A percentile compares a stretch with the other conserved stretches of the same genome.
These are phyloP conservation scores for Saccharomyces hybrid DNA, from an alignment of 1,139 yeast species.

Conservation along the genomic window DNA sequence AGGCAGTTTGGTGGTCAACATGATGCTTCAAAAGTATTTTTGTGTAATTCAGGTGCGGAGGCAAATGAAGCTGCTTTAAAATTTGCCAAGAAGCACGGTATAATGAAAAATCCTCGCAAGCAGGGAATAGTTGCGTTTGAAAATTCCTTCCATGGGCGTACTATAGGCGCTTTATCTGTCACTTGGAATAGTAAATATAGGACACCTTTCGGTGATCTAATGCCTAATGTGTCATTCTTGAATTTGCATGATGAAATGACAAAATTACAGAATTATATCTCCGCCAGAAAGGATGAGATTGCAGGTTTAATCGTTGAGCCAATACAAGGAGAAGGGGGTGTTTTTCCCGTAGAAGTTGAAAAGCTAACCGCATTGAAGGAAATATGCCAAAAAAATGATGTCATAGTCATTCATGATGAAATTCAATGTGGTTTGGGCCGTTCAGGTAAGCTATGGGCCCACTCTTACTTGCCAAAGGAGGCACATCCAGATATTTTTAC, in stretches of 20 bases:
- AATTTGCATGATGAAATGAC: slow-evolving; percentile 25
- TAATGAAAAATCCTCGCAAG: slow-evolving; percentile 46
- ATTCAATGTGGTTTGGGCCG: slow-evolving; percentile 96
- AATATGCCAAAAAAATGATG: slow-evolving; percentile 64
- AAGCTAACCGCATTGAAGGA: slow-evolving; percentile 60
- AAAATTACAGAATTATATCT: slow-evolving; percentile 28
- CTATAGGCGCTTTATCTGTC: slow-evolving; percentile 87
- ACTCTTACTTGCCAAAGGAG: slow-evolving; percentile 56
- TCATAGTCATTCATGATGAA: slow-evolving; percentile 82
- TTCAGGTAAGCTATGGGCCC: slow-evolving; percentile 92
- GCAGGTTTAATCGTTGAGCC: slow-evolving; percentile 96
- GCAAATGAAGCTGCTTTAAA: slow-evolving; percentile 97
- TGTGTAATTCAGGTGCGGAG: slow-evolving; percentile 92
- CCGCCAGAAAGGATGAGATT: slow-evolving; percentile 58
- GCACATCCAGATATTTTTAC: slow-evolving; percentile 94
- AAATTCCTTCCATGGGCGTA: slow-evolving; percentile 89
- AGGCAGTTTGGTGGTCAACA: slow-evolving; percentile 66
- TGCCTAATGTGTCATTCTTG: slow-evolving; percentile 63
- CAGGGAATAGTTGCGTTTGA: slow-evolving; percentile 76
- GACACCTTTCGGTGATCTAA: slow-evolving; percentile 78
- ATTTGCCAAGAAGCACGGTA: slow-evolving; percentile 86
- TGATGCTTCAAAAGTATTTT: slow-evolving; percentile 74
- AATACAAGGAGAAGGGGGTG: slow-evolving; percentile 97
- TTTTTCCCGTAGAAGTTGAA: slow-evolving; percentile 55
- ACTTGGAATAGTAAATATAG: slow-evolving; percentile 92